phyloP scores from a whole-genome alignment of 768 basidiomycete genomes.

The Chiua virens region DNA sequence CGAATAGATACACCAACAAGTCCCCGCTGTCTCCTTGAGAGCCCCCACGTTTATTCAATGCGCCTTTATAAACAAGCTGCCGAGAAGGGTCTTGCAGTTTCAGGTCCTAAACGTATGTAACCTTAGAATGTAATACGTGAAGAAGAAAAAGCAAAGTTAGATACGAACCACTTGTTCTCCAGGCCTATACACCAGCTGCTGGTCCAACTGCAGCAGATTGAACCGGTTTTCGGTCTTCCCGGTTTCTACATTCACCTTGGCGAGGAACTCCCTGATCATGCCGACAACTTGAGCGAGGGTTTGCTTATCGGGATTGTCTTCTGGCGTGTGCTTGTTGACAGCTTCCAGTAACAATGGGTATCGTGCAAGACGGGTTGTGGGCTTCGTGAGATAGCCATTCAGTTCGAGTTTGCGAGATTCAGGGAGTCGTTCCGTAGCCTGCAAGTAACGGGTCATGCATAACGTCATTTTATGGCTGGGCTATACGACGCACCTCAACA shows the following conservation, averaged over 20 bases:
- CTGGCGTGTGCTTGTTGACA: conserved; percentile 87
- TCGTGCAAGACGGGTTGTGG: conserved; percentile 94
- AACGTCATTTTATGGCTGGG: not conserved
- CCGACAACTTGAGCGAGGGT: conserved; percentile 73
- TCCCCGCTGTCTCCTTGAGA: conserved; percentile 79
- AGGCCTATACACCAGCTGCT: conserved; percentile 85
- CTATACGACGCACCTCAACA: conserved; percentile 68
- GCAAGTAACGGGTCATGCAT: conserved; percentile 2
- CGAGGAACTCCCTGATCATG: conserved; percentile 79
- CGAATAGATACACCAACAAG: conserved; percentile 91
- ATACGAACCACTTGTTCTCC: conserved; percentile 84
- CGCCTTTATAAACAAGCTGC: conserved; percentile 89
- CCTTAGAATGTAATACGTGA: not conserved
- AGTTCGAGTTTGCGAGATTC: conserved; percentile 96
- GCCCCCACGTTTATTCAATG: conserved; percentile 80
- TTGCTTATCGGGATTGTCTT: conserved; percentile 84
- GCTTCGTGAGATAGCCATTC: conserved; percentile 97
- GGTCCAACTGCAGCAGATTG: conserved; percentile 90
- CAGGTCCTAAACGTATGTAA: conserved; percentile 58
- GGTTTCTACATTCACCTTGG: conserved; percentile 87
- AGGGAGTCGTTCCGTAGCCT: conserved; percentile 89
- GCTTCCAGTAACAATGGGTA: conserved; percentile 93
- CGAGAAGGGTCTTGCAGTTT: conserved; percentile 84
- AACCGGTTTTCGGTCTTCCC: conserved; percentile 97
- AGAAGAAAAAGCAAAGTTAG: not conserved